Percentiles rank a stretch among this genome's conserved stretches.
Evolutionary conservation across 176 grass and related monocot species (phyloP).

Genomic region (Zoysia pacifica): DNA sequence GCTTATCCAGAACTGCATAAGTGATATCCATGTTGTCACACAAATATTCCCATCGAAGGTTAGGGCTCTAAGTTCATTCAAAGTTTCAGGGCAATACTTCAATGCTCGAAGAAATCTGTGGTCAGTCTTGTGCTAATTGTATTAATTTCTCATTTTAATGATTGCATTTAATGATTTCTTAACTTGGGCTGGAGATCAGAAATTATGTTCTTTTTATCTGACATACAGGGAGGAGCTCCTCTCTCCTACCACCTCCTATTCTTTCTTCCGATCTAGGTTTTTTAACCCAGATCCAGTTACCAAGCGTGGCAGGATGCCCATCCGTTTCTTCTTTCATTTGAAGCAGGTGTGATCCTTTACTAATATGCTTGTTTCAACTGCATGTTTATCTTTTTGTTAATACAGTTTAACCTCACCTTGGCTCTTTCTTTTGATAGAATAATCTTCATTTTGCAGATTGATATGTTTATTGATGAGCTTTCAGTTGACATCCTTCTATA

Average conservation of each 20-base stretch:
- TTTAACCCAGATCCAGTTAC: slow-evolving; percentile 36
- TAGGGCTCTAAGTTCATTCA: slow-evolving; percentile 75
- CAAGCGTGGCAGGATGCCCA: slow-evolving; percentile 32
- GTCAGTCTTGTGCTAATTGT: slow-evolving; percentile 49
- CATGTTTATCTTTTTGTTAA: slow-evolving; percentile 19
- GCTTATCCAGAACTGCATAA: slow-evolving; percentile 66
- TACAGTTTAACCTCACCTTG: slow-evolving; percentile 25
- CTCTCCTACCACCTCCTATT: slow-evolving; percentile 62
- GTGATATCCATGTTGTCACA: slow-evolving; percentile 55
- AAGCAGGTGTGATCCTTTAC: slow-evolving; percentile 56
- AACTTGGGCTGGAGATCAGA: slow-evolving; percentile 14
- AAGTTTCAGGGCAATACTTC: slow-evolving; percentile 59
- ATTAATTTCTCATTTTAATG: slow-evolving; percentile 9
- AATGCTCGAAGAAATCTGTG: slow-evolving; percentile 63
- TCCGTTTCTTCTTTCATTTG: slow-evolving; percentile 56
- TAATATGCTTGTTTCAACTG: slow-evolving; percentile 27
- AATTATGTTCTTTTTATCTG: slow-evolving; percentile 43
- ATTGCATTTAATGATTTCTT: slow-evolving; percentile 31
- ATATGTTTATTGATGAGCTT: slow-evolving; percentile 78
- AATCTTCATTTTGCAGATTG: slow-evolving; percentile 58
- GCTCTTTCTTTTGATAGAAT: slow-evolving; percentile 37
- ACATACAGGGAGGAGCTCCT: slow-evolving; percentile 70
- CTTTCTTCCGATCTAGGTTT: slow-evolving; percentile 69
- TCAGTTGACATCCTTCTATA: slow-evolving; percentile 77
- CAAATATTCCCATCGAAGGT: slow-evolving; percentile 67